A percentile compares a stretch with the other conserved stretches of the same genome.
Evolutionary conservation across 306 rosid genomes (phyloP).

Genomic region (Castanea sativa): DNA sequence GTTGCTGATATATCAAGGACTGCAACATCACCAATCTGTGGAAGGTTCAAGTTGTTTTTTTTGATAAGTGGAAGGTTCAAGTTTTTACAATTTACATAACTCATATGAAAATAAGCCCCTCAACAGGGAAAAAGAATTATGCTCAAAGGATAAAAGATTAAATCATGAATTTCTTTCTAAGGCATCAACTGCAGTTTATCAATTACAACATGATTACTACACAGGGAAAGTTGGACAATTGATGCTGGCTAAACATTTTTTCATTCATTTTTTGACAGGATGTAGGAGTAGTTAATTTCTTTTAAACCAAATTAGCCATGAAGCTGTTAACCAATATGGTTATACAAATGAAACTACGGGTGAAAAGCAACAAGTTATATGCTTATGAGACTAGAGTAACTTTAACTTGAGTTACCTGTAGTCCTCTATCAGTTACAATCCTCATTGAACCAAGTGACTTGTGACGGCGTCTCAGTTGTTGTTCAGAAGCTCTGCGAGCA

Average conservation of each 20-base stretch:
- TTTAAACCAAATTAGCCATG: conserved; percentile 4
- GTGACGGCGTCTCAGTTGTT: conserved; percentile 72
- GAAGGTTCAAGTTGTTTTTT: conserved; percentile 15
- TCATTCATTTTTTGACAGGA: conserved; percentile 12
- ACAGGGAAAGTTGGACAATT: conserved; percentile 8
- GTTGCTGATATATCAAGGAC: conserved; percentile 89
- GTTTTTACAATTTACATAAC: not conserved
- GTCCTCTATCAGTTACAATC: conserved; percentile 78
- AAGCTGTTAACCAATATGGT: conserved; percentile 1
- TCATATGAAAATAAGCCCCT: not conserved
- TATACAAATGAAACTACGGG: not conserved
- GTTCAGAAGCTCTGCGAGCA: conserved; percentile 60
- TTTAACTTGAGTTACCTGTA: conserved; percentile 62
- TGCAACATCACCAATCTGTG: conserved; percentile 76
- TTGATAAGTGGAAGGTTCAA: conserved; percentile 24
- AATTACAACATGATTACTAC: not conserved
- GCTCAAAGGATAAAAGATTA: not conserved
- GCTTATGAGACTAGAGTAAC: not conserved
- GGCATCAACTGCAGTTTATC: conserved; percentile 7
- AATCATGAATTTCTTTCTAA: conserved; percentile 10
- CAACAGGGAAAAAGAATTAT: not conserved
- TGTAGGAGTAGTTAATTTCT: not conserved
- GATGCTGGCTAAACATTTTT: conserved; percentile 6
- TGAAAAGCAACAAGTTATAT: not conserved
- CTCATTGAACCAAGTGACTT: conserved; percentile 68